Evolutionary conservation across 345 rosid species (phyloP).

Genomic region (Gossypium arboreum): DNA sequence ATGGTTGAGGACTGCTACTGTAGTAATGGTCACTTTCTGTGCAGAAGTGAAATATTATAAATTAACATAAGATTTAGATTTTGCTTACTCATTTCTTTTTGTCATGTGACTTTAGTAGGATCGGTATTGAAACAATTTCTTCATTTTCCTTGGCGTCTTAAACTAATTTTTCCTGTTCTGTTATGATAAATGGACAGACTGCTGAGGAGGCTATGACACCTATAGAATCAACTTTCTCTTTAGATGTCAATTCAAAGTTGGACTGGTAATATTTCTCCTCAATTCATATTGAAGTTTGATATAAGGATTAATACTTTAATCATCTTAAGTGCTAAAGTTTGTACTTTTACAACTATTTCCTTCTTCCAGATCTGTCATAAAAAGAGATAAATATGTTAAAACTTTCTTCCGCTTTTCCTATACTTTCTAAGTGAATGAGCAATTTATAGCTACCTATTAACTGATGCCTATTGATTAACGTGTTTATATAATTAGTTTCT

Average conservation of each 20-base stretch:
- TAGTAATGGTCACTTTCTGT: background rate
- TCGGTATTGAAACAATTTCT: background rate
- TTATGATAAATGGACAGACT: constrained; percentile 48
- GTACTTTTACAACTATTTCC: background rate
- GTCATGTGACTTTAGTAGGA: background rate
- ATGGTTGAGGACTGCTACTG: background rate
- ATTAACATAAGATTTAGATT: background rate
- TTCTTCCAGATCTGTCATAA: background rate
- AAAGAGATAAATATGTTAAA: background rate
- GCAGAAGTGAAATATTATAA: background rate
- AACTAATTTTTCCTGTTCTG: background rate
- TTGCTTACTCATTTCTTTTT: background rate
- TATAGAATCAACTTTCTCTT: constrained; percentile 92
- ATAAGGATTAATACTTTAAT: background rate
- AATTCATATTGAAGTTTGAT: background rate
- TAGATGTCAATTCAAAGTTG: constrained; percentile 93
- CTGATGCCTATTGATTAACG: background rate
- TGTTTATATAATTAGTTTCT: constrained; percentile 2
- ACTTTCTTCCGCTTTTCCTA: background rate
- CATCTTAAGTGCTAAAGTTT: background rate
- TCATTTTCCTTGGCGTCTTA: background rate
- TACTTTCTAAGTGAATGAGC: background rate
- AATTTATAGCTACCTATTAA: background rate
- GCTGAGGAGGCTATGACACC: constrained; percentile 99
- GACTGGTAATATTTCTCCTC: constrained; percentile 61